These are phyloP conservation scores for Dendrobium officinale DNA, from an alignment of 106 monocot genomes.

Conservation along the genomic window DNA sequence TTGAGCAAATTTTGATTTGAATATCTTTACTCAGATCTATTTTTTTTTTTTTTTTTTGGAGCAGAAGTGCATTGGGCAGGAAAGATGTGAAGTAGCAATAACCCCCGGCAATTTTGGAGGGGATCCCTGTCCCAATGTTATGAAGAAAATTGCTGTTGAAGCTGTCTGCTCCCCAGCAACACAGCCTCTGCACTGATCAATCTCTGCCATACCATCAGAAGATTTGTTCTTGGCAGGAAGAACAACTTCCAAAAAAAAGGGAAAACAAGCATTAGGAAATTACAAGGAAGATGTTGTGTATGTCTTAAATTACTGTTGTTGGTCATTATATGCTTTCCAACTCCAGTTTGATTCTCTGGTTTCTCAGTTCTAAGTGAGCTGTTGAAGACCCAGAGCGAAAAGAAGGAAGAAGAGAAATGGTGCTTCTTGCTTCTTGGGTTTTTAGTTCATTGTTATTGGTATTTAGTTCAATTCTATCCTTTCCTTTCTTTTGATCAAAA, in stretches of 20 bases:
- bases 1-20: no score
- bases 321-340: neutral
- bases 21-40: no score
- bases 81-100: conserved; percentile 64
- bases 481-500: conserved; percentile 4
- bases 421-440: neutral
- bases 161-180: conserved; percentile 44
- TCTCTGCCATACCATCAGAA: neutral
- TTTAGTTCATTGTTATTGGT: neutral
- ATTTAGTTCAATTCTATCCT: neutral
- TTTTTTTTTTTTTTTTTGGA: neutral
- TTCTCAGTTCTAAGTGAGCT: conserved; percentile 4
- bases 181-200: neutral
- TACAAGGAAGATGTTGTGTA: no score
- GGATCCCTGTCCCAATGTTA: conserved; percentile 86
- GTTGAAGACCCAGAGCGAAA: neutral
- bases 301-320: neutral
- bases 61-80: conserved; percentile 76
- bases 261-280: neutral
- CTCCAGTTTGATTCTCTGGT: neutral
- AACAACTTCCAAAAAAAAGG: neutral
- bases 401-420: conserved; percentile 2
- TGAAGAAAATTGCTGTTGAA: conserved; percentile 85
- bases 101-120: conserved; percentile 70
- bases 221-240: conserved; percentile 8